A percentile compares a stretch with the other conserved stretches of the same genome.
Evolutionary conservation across 805 yeast species (phyloP).

Genomic region (Limtongozyma cylindracea): DNA sequence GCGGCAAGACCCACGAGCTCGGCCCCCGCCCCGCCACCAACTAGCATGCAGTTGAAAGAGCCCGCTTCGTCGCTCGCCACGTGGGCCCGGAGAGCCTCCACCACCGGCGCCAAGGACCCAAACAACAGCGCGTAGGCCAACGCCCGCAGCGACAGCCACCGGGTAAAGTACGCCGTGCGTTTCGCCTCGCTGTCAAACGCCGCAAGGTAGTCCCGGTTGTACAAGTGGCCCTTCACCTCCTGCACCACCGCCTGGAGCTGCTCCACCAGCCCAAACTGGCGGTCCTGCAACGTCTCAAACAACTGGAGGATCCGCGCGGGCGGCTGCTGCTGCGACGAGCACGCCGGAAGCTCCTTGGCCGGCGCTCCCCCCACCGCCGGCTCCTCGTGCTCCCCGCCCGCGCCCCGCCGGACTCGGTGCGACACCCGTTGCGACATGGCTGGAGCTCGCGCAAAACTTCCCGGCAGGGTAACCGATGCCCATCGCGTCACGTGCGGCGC

Average conservation of each 20-base stretch:
- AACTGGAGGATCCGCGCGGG: too few species aligned
- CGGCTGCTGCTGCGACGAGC: too few species aligned
- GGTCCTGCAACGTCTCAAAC: constrained; percentile 7
- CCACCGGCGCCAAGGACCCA: constrained; percentile 18
- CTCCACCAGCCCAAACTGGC: constrained; percentile 9
- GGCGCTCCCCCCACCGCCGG: too few species aligned
- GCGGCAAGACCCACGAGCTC: constrained; percentile 47
- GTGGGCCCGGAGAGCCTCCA: too few species aligned
- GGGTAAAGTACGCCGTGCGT: constrained; percentile 49
- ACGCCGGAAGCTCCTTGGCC: too few species aligned
- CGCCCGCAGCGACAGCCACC: constrained; percentile 79
- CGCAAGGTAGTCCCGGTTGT: constrained; percentile 36
- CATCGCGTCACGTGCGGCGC: too few species aligned
- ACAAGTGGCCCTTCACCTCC: constrained; percentile 41
- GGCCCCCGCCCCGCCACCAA: constrained; percentile 86
- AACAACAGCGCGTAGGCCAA: constrained; percentile 50
- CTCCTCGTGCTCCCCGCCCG: too few species aligned
- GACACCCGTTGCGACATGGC: too few species aligned
- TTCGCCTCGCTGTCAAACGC: constrained; percentile 45
- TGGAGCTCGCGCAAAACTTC: too few species aligned
- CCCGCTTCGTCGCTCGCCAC: constrained; percentile 8
- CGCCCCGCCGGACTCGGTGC: too few species aligned
- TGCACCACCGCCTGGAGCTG: constrained; percentile 25
- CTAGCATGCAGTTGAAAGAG: constrained; percentile 26
- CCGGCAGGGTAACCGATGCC: too few species aligned